A percentile compares a stretch with the other conserved stretches of the same genome.
Evolutionary conservation across 164 flowering plant species (phyloP).

Genomic region (Vitis riparia): DNA sequence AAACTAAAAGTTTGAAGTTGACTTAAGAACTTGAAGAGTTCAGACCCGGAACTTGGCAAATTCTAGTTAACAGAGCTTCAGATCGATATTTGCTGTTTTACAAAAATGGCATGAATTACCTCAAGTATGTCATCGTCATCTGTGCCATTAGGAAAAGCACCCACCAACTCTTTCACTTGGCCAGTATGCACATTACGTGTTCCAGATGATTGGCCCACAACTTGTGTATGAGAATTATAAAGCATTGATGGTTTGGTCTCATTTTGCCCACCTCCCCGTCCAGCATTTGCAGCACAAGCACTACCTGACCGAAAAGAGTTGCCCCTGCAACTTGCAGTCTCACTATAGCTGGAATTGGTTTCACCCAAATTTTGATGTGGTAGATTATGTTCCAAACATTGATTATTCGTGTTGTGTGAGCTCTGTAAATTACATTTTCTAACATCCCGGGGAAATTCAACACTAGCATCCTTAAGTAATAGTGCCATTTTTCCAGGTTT

Average conservation of each 20-base stretch:
- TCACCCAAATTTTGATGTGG: slow-evolving; percentile 20
- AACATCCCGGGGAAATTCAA: slow-evolving; percentile 18
- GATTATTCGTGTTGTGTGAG: slow-evolving; percentile 26
- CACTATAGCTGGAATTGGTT: slow-evolving; percentile 18
- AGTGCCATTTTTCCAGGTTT: slow-evolving; percentile 73
- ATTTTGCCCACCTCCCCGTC: slow-evolving; percentile 14
- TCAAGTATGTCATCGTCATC: slow-evolving; percentile 83
- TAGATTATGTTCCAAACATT: slow-evolving; percentile 16
- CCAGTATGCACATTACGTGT: slow-evolving; percentile 13
- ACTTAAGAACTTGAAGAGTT: not conserved
- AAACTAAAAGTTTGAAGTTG: no score
- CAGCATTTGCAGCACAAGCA: slow-evolving; percentile 21
- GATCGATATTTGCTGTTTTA: not conserved
- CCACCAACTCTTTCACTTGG: slow-evolving; percentile 19
- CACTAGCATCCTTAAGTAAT: slow-evolving; percentile 24
- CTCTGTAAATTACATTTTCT: slow-evolving; percentile 27
- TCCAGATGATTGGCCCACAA: slow-evolving; percentile 19
- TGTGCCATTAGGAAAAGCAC: slow-evolving; percentile 29
- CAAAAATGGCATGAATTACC: slow-evolving; percentile 45
- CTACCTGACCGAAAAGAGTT: slow-evolving; percentile 15
- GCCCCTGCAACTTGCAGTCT: slow-evolving; percentile 17
- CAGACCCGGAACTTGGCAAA: not conserved
- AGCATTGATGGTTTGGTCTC: slow-evolving; percentile 18
- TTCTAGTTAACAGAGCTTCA: not conserved
- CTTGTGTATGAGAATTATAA: slow-evolving; percentile 17